These are phyloP conservation scores for Penicillium herquei DNA, from an alignment of 495 filamentous ascomycete species.

Conservation along the genomic window DNA sequence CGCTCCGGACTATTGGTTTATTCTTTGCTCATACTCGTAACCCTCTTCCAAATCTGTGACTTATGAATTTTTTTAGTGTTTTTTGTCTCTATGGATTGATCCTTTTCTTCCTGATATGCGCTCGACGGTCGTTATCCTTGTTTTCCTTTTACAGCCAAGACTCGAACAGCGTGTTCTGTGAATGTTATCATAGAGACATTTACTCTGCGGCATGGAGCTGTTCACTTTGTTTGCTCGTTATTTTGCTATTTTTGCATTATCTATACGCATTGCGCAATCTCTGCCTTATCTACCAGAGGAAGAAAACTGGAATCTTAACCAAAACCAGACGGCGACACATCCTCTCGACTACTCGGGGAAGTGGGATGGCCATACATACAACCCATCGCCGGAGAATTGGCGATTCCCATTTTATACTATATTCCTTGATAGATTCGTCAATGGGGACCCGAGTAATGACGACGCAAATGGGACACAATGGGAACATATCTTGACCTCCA, in stretches of 20 bases:
- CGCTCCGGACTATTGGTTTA: conserved; percentile 6
- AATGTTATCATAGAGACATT: conserved; percentile 13
- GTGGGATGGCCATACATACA: conserved; percentile 55
- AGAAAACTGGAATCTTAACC: conserved; percentile 60
- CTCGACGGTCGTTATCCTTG: neutral
- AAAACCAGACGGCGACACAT: conserved; percentile 53
- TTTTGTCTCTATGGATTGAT: conserved; percentile 6
- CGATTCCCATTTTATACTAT: conserved; percentile 70
- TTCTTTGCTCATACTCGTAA: conserved; percentile 2
- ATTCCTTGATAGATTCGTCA: conserved; percentile 68
- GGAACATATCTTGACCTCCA: conserved; percentile 65
- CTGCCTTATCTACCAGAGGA: conserved; percentile 35
- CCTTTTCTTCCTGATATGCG: conserved; percentile 8
- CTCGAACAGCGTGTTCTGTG: conserved; percentile 12
- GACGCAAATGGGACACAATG: conserved; percentile 65
- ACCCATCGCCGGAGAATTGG: conserved; percentile 64
- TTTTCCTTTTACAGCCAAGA: conserved; percentile 6
- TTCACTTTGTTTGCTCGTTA: conserved; percentile 8
- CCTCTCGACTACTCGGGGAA: conserved; percentile 61
- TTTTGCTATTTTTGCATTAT: conserved; percentile 15
- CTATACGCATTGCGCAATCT: conserved; percentile 30
- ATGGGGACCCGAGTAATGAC: conserved; percentile 70
- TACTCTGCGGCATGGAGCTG: conserved; percentile 10
- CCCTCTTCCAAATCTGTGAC: conserved; percentile 5
- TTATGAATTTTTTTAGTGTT: conserved; percentile 5